phyloP scores from a whole-genome alignment of 2,329 filamentous ascomycete species.

The Penicillium glabrum region DNA sequence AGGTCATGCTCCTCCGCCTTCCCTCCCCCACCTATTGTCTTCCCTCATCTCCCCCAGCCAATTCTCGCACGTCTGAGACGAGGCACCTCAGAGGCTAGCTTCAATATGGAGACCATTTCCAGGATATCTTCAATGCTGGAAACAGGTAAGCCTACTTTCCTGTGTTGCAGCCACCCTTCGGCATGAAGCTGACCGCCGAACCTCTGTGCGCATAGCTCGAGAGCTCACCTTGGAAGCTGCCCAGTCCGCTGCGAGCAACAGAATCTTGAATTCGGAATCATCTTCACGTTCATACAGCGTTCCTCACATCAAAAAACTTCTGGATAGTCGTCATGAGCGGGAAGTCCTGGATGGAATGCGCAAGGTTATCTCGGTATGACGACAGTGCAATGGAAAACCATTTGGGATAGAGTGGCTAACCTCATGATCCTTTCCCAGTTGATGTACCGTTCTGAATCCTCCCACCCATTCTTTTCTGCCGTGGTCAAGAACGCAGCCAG shows the following conservation, averaged over 20 bases:
- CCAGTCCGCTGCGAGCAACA: conserved; percentile 70
- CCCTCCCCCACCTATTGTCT: conserved; percentile 17
- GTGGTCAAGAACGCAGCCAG: conserved; percentile 98
- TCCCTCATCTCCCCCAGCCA: conserved; percentile 9
- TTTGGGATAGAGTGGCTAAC: conserved; percentile 13
- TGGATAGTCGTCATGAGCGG: conserved; percentile 90
- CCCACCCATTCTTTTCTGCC: conserved; percentile 91
- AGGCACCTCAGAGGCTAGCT: conserved; percentile 18
- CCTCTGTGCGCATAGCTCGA: conserved; percentile 62
- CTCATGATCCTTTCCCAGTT: conserved; percentile 59
- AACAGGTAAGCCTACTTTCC: conserved; percentile 64
- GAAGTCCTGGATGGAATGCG: conserved; percentile 91
- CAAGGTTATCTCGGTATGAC: conserved; percentile 75
- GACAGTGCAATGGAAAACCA: neutral
- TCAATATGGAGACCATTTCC: conserved; percentile 88
- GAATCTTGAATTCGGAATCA: conserved; percentile 54
- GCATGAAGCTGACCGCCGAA: conserved; percentile 16
- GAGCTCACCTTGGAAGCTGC: conserved; percentile 97
- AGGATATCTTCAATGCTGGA: conserved; percentile 92
- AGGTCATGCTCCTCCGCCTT: conserved; percentile 23
- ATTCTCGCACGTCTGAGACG: conserved; percentile 14
- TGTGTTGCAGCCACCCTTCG: conserved; percentile 1
- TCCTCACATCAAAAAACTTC: conserved; percentile 87
- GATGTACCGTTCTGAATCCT: conserved; percentile 90
- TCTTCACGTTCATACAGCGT: conserved; percentile 68